phyloP scores from a whole-genome alignment of 2,329 filamentous ascomycete species.

The Cladosporium sp. region DNA sequence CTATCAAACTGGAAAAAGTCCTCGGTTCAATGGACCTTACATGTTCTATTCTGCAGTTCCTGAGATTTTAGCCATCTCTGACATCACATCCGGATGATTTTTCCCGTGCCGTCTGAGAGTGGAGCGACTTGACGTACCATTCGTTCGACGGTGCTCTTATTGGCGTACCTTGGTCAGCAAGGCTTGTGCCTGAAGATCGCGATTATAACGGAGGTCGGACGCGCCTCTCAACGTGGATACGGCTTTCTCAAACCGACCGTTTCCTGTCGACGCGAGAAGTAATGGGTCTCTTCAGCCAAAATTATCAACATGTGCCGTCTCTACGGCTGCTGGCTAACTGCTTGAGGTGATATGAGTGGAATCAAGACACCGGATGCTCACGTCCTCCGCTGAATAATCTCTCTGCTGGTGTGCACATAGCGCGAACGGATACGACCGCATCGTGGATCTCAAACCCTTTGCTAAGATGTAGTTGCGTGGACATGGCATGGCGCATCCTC shows the following conservation, averaged over 20 bases:
- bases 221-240: slow-evolving; percentile 2
- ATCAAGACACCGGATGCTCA: background rate
- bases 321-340: background rate
- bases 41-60: background rate
- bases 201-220: slow-evolving; percentile 3
- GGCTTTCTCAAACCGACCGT: background rate
- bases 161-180: slow-evolving; percentile 2
- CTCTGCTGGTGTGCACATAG: slow-evolving; percentile 10
- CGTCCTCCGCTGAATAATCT: background rate
- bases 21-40: background rate
- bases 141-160: background rate
- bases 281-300: slow-evolving; percentile 5
- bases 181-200: slow-evolving; percentile 17
- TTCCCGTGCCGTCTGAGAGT: slow-evolving; percentile 1
- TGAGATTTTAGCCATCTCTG: background rate
- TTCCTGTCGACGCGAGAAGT: slow-evolving; percentile 6
- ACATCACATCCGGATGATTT: slow-evolving; percentile 11
- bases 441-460: slow-evolving; percentile 12
- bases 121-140: slow-evolving; percentile 12
- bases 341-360: background rate
- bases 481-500: slow-evolving; percentile 12
- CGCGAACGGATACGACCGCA: slow-evolving; percentile 12
- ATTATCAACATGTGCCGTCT: slow-evolving; percentile 6
- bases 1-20: background rate
- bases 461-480: slow-evolving; percentile 11